Percentiles rank a stretch among this genome's conserved stretches.
These are phyloP conservation scores for Venturia carpophila DNA, from an alignment of 2,329 filamentous ascomycete genomes.

Conservation along the genomic window DNA sequence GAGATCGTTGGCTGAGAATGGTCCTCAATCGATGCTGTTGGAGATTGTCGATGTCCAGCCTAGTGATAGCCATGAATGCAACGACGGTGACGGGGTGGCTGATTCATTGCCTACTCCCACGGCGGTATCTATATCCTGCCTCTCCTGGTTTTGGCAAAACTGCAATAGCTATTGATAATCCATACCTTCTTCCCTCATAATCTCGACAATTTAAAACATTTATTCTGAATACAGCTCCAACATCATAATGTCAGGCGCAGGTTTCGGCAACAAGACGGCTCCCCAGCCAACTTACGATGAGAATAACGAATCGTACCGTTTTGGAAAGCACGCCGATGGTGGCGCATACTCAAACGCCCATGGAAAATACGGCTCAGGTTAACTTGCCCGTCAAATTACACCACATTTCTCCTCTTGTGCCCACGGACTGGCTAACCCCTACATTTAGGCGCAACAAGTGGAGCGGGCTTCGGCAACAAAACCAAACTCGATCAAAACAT, in stretches of 20 bases:
- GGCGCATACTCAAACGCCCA: constrained; percentile 26
- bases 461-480: constrained; percentile 35
- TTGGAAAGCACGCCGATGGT: constrained; percentile 24
- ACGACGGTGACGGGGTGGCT: constrained; percentile 3
- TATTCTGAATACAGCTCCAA: not conserved
- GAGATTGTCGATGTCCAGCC: not conserved
- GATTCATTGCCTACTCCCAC: not conserved
- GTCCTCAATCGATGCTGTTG: not conserved
- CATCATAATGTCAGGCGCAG: constrained; percentile 17
- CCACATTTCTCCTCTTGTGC: not conserved
- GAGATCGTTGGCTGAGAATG: not conserved
- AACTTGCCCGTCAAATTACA: not conserved
- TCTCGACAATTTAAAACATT: not conserved
- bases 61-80: not conserved
- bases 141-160: not conserved
- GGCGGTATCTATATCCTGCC: not conserved
- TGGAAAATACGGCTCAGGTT: constrained; percentile 19
- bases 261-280: constrained; percentile 23
- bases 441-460: constrained; percentile 25
- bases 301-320: constrained; percentile 25
- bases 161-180: no score
- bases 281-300: constrained; percentile 20
- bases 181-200: no score
- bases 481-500: constrained; percentile 20
- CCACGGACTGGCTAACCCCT: not conserved